These are phyloP conservation scores for Ogataea paradorogensis DNA, from an alignment of 805 yeast species.

Conservation along the genomic window DNA sequence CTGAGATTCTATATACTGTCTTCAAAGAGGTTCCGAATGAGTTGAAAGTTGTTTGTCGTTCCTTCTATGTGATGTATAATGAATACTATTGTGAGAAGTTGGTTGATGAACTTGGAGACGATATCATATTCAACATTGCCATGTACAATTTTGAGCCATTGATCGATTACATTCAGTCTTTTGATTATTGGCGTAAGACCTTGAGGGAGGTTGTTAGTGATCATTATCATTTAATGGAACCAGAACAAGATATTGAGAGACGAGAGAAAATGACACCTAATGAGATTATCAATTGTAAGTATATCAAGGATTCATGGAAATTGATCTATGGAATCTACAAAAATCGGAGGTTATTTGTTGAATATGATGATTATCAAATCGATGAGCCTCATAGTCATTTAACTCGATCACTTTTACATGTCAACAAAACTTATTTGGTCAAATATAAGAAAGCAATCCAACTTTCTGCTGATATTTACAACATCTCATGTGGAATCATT, in stretches of 20 bases:
- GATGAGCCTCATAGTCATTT: slow-evolving; percentile 48
- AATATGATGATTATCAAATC: slow-evolving; percentile 35
- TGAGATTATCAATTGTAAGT: slow-evolving; percentile 29
- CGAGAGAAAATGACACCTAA: slow-evolving; percentile 18
- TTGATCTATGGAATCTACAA: slow-evolving; percentile 48
- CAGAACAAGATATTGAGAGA: slow-evolving; percentile 17
- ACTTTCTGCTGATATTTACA: slow-evolving; percentile 49
- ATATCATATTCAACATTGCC: slow-evolving; percentile 23
- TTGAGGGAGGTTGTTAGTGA: slow-evolving; percentile 27
- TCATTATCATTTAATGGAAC: slow-evolving; percentile 21
- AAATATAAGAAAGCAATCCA: slow-evolving; percentile 44
- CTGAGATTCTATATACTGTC: slow-evolving; percentile 28
- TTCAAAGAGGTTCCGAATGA: slow-evolving; percentile 30
- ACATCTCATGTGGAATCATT: slow-evolving; percentile 49
- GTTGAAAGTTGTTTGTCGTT: slow-evolving; percentile 28
- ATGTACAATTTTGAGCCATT: slow-evolving; percentile 25
- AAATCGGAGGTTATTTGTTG: slow-evolving; percentile 53
- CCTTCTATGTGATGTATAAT: slow-evolving; percentile 49
- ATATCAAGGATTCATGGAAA: slow-evolving; percentile 53
- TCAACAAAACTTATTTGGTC: slow-evolving; percentile 48
- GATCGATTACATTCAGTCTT: slow-evolving; percentile 31
- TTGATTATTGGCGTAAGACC: slow-evolving; percentile 35
- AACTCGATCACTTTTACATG: slow-evolving; percentile 36
- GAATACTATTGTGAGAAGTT: slow-evolving; percentile 41
- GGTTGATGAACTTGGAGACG: slow-evolving; percentile 29